A percentile compares a stretch with the other conserved stretches of the same genome.
phyloP scores from a whole-genome alignment of 371 early-diverging fungal genomes.

The Mucor circinelloides region DNA sequence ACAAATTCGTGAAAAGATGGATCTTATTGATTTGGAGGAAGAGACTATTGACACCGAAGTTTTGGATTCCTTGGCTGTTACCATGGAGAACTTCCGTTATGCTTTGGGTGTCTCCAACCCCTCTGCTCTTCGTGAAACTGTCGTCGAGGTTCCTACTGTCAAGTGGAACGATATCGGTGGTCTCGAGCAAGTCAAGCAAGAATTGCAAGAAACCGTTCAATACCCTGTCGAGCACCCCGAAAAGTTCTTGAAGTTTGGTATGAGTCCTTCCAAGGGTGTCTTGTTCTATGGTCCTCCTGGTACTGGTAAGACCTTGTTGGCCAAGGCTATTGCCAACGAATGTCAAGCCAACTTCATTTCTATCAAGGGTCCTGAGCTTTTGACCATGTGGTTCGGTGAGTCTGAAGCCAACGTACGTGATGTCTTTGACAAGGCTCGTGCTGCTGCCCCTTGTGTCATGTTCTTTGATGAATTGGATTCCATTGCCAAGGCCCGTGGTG shows the following conservation, averaged over 20 bases:
- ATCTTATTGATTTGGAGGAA: conserved; percentile 98
- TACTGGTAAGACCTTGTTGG: conserved; percentile 99
- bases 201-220: conserved; percentile 99
- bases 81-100: conserved; percentile 99
- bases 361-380: conserved; percentile 99
- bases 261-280: conserved; percentile 99
- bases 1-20: conserved; percentile 99
- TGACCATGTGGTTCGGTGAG: conserved; percentile 99
- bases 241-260: conserved; percentile 99
- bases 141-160: conserved; percentile 99
- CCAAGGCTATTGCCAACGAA: conserved; percentile 99
- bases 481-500: conserved; percentile 97
- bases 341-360: conserved; percentile 99
- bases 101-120: conserved; percentile 98
- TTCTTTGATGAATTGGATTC: conserved; percentile 99
- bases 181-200: conserved; percentile 97
- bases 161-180: conserved; percentile 99
- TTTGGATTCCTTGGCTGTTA: conserved; percentile 97
- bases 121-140: conserved; percentile 99
- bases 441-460: conserved; percentile 99
- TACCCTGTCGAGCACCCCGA: conserved; percentile 99
- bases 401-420: conserved; percentile 99
- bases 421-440: conserved; percentile 99
- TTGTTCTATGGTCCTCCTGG: conserved; percentile 99
- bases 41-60: conserved; percentile 99